Percentiles rank a stretch among this genome's conserved stretches.
phyloP scores from a whole-genome alignment of 805 yeast genomes.

The Ogataea saltuana region DNA sequence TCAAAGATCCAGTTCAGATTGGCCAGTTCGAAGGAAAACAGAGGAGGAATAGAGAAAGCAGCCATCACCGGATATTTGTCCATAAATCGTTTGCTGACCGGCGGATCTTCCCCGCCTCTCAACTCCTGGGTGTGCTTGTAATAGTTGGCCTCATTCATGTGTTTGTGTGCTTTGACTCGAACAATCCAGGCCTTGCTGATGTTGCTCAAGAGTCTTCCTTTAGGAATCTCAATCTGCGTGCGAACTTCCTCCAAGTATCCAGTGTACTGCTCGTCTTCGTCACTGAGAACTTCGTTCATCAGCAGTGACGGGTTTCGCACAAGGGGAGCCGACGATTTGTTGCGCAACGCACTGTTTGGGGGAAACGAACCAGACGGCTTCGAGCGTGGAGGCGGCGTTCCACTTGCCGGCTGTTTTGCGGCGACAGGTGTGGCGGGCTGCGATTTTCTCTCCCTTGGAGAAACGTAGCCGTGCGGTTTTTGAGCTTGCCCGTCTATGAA shows the following conservation, averaged over 20 bases:
- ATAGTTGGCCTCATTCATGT: constrained; percentile 9
- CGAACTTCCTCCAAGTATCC: constrained; percentile 25
- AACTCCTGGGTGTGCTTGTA: background rate
- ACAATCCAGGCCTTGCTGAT: constrained; percentile 36
- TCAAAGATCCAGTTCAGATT: constrained; percentile 49
- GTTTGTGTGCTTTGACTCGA: constrained; percentile 20
- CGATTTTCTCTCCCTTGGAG: background rate
- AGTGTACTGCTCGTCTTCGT: constrained; percentile 27
- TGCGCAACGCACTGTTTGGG: too few relatives aligned
- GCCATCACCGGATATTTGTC: constrained; percentile 32
- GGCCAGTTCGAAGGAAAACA: constrained; percentile 52
- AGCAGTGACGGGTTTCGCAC: constrained; percentile 17
- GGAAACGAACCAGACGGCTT: too few relatives aligned
- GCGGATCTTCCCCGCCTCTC: constrained; percentile 30
- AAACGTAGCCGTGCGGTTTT: constrained; percentile 10
- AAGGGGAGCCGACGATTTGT: background rate
- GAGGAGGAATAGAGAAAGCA: constrained; percentile 45
- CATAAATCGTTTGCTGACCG: constrained; percentile 27
- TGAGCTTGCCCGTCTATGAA: constrained; percentile 26
- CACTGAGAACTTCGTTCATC: constrained; percentile 20
- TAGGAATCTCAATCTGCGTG: constrained; percentile 29
- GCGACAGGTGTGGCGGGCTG: background rate
- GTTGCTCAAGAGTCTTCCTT: constrained; percentile 28
- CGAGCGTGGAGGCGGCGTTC: too few relatives aligned
- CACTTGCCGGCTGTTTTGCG: too few relatives aligned